Conservation (phyloP, 768 basidiomycete genomes). For the Leucogyrophana mollusca region DNA sequence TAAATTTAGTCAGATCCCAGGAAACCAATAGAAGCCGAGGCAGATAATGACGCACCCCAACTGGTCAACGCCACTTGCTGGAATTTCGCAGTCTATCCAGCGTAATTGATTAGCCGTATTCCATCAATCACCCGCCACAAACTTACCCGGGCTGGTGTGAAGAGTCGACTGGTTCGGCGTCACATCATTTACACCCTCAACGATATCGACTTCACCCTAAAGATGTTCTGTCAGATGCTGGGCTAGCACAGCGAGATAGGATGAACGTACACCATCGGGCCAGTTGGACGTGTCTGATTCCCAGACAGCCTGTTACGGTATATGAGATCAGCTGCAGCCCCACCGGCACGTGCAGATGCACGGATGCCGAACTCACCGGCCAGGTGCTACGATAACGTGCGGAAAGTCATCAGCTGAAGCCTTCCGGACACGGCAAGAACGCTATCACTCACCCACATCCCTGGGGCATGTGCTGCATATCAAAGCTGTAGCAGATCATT, state of each 20-base stretch:
- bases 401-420: neutral
- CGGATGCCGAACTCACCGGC: constrained; percentile 25
- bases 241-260: neutral
- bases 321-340: constrained; percentile 10
- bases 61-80: constrained; percentile 16
- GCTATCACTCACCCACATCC: constrained; percentile 28
- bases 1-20: neutral
- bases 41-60: constrained; percentile 19
- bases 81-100: constrained; percentile 27
- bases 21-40: neutral
- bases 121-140: too few species aligned
- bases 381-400: constrained; percentile 26
- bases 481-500: constrained; percentile 20
- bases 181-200: constrained; percentile 50
- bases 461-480: constrained; percentile 35
- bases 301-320: constrained; percentile 24
- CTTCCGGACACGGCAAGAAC: neutral
- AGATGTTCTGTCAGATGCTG: constrained; percentile 2
- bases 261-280: constrained; percentile 21
- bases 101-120: too few species aligned
- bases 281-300: constrained; percentile 21
- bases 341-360: constrained; percentile 1
- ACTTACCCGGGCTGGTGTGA: constrained; percentile 52
- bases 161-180: constrained; percentile 51
- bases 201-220: constrained; percentile 30